Evolutionary conservation across 2,329 filamentous ascomycete genomes (phyloP).

Genomic region (Fusarium stilboides): DNA sequence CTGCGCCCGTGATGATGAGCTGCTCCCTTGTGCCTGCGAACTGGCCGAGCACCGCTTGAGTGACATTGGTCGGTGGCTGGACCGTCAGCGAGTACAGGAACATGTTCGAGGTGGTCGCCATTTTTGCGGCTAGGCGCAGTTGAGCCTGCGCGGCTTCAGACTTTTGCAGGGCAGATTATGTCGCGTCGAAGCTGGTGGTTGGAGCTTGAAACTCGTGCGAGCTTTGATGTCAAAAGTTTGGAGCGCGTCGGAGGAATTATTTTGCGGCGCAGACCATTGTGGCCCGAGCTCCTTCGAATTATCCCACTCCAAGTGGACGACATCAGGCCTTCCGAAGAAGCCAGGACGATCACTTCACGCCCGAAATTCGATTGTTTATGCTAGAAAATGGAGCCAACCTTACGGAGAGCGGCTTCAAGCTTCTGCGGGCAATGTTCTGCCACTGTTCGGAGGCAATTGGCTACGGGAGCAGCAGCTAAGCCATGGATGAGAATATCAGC

Average conservation of each 20-base stretch:
- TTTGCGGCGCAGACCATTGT: constrained; percentile 52
- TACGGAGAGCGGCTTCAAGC: constrained; percentile 58
- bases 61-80: constrained; percentile 90
- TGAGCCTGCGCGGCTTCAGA: constrained; percentile 64
- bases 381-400: constrained; percentile 57
- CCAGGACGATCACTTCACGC: constrained; percentile 26
- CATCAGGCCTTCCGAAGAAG: constrained; percentile 38
- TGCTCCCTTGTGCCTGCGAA: constrained; percentile 97
- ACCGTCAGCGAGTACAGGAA: constrained; percentile 98
- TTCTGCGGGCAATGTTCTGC: constrained; percentile 60
- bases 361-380: constrained; percentile 17
- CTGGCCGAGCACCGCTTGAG: constrained; percentile 92
- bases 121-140: constrained; percentile 69
- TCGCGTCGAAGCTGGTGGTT: constrained; percentile 48
- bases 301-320: constrained; percentile 45
- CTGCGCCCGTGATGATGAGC: constrained; percentile 94
- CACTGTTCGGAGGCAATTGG: constrained; percentile 53
- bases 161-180: constrained; percentile 49
- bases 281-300: constrained; percentile 53
- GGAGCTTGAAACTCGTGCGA: constrained; percentile 44
- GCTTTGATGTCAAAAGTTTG: constrained; percentile 54
- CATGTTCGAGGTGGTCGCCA: constrained; percentile 99
- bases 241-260: constrained; percentile 54
- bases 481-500: constrained; percentile 50
- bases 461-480: constrained; percentile 38